Percentiles rank a stretch among this genome's conserved stretches.
These are phyloP conservation scores for Amaranthus hypochondriacus DNA, from an alignment of 148 eudicot species.

Conservation along the genomic window DNA sequence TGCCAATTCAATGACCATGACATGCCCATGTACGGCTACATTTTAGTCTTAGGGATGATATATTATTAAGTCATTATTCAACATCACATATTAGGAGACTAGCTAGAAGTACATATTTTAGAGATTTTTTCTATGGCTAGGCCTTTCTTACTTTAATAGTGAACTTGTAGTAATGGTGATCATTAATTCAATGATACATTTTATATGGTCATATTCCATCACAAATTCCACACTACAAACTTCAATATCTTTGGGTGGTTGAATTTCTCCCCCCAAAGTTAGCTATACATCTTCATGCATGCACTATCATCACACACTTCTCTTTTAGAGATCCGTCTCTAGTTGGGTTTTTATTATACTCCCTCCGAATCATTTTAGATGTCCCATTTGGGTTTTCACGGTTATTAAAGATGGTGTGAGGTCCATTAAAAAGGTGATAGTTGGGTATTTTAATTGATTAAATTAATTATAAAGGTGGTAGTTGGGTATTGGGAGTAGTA, in stretches of 20 bases:
- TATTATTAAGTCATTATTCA: not conserved
- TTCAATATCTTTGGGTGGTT: conserved; percentile 1
- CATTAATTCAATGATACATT: not conserved
- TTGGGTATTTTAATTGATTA: too few species aligned
- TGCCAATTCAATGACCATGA: not conserved
- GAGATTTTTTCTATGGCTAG: conserved; percentile 11
- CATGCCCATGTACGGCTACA: not conserved
- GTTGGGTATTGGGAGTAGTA: too few species aligned
- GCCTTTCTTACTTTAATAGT: not conserved
- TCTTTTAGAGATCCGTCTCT: not conserved
- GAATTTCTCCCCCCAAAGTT: not conserved
- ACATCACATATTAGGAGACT: not conserved
- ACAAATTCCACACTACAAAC: conserved; percentile 15
- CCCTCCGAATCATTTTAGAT: too few species aligned
- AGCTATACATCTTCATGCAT: not conserved
- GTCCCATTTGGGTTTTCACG: too few species aligned
- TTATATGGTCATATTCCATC: conserved; percentile 3
- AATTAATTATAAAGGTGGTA: too few species aligned
- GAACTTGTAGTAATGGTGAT: not conserved
- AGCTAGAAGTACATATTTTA: not conserved
- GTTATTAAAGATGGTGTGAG: too few species aligned
- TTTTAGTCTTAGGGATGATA: not conserved
- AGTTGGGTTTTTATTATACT: too few species aligned
- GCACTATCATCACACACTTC: not conserved
- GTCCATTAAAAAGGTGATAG: too few species aligned